Conservation (phyloP, 106 monocot genomes). For the Dioscorea dumetorum region DNA sequence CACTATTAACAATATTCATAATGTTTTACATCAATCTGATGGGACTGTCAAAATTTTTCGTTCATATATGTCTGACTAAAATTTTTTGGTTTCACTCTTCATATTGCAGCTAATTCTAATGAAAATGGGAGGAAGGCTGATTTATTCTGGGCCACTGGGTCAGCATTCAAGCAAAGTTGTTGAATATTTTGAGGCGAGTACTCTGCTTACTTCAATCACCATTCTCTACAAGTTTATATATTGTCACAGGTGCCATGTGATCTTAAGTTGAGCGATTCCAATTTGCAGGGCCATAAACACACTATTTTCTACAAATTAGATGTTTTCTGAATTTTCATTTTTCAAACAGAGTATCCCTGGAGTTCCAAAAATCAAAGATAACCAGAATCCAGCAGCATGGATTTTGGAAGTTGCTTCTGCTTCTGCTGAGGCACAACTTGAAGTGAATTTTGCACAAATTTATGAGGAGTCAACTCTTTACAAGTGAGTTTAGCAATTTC, state of each 20-base stretch:
- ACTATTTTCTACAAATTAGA: slow-evolving; percentile 5
- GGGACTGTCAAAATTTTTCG: too few relatives aligned
- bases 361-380: slow-evolving; percentile 55
- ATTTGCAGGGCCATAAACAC: too few relatives aligned
- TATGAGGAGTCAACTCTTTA: slow-evolving; percentile 40
- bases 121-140: too few relatives aligned
- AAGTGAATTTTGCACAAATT: slow-evolving; percentile 52
- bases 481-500: slow-evolving; percentile 18
- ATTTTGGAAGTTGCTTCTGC: slow-evolving; percentile 69
- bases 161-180: too few relatives aligned
- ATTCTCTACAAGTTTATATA: slow-evolving; percentile 23
- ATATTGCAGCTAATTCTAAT: too few relatives aligned
- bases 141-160: too few relatives aligned
- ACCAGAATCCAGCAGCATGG: slow-evolving; percentile 82
- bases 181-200: too few relatives aligned
- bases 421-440: slow-evolving; percentile 49
- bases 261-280: slow-evolving; percentile 15
- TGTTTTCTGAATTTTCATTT: background rate
- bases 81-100: too few relatives aligned
- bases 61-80: too few relatives aligned
- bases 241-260: background rate
- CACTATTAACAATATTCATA: too few relatives aligned
- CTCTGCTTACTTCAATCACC: too few relatives aligned
- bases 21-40: too few relatives aligned
- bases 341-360: slow-evolving; percentile 55